Conservation (phyloP, 441 rosid genomes). For the Heliophila coronopifolia region DNA sequence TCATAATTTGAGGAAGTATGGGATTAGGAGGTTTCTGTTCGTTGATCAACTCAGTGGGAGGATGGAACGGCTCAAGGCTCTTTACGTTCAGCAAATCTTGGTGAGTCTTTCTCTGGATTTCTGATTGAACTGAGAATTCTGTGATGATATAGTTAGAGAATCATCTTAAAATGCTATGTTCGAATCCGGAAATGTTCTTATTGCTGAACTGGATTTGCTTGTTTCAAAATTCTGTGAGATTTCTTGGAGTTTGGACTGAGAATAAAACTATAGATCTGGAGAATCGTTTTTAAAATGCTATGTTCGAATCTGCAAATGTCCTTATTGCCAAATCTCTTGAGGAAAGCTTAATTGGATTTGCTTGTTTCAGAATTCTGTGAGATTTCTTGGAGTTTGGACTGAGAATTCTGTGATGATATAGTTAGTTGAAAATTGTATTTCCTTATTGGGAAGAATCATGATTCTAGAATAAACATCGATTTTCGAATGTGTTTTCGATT, state of each 20-base stretch:
- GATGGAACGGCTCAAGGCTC: constrained; percentile 42
- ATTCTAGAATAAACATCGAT: too few relatives aligned
- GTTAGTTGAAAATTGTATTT: neutral
- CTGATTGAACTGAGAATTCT: neutral
- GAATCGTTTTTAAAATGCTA: too few relatives aligned
- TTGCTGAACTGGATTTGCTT: neutral
- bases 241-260: neutral
- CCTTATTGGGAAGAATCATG: too few relatives aligned
- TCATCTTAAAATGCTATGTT: too few relatives aligned
- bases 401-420: neutral
- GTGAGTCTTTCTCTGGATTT: constrained; percentile 22
- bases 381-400: neutral
- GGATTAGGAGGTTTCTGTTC: constrained; percentile 62
- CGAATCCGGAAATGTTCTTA: too few relatives aligned
- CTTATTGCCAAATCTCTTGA: too few relatives aligned
- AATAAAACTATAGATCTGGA: too few relatives aligned
- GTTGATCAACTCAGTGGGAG: constrained; percentile 66
- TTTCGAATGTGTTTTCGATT: too few relatives aligned
- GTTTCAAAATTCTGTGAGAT: too few relatives aligned
- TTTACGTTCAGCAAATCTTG: constrained; percentile 50
- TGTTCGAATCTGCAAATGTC: too few relatives aligned
- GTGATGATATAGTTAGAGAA: neutral
- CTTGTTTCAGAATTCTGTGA: too few relatives aligned
- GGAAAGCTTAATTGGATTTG: neutral
- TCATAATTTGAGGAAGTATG: constrained; percentile 68